Evolutionary conservation across 2,329 filamentous ascomycete genomes (phyloP).

Genomic region (Aspergillus proliferans): DNA sequence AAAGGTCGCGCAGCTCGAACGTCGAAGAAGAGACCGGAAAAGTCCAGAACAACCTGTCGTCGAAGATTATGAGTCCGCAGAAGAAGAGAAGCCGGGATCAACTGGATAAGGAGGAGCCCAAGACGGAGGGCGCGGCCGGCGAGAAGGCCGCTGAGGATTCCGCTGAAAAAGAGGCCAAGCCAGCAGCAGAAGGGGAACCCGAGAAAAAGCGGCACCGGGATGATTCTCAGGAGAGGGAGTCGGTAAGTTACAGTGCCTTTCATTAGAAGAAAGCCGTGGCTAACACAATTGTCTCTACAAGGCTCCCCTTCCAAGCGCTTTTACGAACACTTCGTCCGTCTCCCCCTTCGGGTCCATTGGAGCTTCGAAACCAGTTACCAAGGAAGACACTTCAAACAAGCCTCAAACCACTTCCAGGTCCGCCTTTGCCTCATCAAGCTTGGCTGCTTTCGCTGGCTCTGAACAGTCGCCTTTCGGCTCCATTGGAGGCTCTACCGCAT

Average conservation of each 20-base stretch:
- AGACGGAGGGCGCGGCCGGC: constrained; percentile 10
- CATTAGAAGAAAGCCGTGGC: background rate
- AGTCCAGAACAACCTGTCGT: constrained; percentile 5
- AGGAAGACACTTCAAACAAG: constrained; percentile 14
- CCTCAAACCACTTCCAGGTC: constrained; percentile 47
- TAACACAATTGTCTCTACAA: constrained; percentile 9
- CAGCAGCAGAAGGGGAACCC: constrained; percentile 25
- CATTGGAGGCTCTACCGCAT: constrained; percentile 43
- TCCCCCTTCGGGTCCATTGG: constrained; percentile 38
- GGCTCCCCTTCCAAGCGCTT: constrained; percentile 32
- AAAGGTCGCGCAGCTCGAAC: constrained; percentile 39
- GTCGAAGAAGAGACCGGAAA: constrained; percentile 22
- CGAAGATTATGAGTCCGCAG: constrained; percentile 28
- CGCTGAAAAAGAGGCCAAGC: constrained; percentile 9
- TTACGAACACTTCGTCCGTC: constrained; percentile 37
- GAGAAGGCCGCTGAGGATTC: constrained; percentile 12
- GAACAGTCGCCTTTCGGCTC: constrained; percentile 59
- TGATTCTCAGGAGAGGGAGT: constrained; percentile 32
- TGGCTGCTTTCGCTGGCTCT: constrained; percentile 59
- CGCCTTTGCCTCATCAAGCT: constrained; percentile 62
- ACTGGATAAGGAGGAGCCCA: constrained; percentile 31
- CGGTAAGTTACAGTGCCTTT: constrained; percentile 14
- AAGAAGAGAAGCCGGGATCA: constrained; percentile 42
- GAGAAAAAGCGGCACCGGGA: constrained; percentile 42
- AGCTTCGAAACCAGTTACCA: constrained; percentile 20